phyloP scores from a whole-genome alignment of 129 eudicot genomes.

The Mikania micrantha region DNA sequence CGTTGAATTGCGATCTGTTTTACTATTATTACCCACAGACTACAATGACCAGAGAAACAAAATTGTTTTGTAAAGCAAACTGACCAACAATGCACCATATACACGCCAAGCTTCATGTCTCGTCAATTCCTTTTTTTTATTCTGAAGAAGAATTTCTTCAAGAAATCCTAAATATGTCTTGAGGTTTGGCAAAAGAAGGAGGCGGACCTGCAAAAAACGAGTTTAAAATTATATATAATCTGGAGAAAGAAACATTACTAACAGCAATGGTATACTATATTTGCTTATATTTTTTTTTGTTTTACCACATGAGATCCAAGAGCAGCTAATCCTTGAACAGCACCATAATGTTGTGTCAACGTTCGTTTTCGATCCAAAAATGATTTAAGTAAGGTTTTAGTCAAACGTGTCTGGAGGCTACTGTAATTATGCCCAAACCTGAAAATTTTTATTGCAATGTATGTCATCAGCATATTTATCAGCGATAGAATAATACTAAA shows the following conservation, averaged over 20 bases:
- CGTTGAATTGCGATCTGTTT: background rate
- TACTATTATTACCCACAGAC: background rate
- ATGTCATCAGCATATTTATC: background rate
- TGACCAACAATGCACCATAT: conserved; percentile 69
- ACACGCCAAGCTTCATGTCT: conserved; percentile 81
- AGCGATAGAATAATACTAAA: background rate
- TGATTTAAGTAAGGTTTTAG: conserved; percentile 55
- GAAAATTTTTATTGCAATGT: conserved; percentile 17
- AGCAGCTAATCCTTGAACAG: conserved; percentile 78
- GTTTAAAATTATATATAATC: conserved; percentile 1
- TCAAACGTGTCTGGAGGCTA: conserved; percentile 60
- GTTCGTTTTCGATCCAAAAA: conserved; percentile 61
- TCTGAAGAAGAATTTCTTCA: conserved; percentile 58
- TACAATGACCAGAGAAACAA: no score
- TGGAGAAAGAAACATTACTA: background rate
- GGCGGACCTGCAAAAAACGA: conserved; percentile 55
- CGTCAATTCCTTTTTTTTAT: conserved; percentile 59
- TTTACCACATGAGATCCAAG: conserved; percentile 70
- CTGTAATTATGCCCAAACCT: conserved; percentile 68
- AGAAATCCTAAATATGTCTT: conserved; percentile 47
- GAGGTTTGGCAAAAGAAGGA: conserved; percentile 51
- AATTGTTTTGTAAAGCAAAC: conserved; percentile 14
- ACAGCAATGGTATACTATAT: background rate
- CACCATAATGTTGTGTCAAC: conserved; percentile 77
- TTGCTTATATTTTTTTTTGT: background rate